Evolutionary conservation across 805 yeast genomes (phyloP), one percentile per base, ranked within the genome.

Genomic region (Candida boidinii): DNA sequence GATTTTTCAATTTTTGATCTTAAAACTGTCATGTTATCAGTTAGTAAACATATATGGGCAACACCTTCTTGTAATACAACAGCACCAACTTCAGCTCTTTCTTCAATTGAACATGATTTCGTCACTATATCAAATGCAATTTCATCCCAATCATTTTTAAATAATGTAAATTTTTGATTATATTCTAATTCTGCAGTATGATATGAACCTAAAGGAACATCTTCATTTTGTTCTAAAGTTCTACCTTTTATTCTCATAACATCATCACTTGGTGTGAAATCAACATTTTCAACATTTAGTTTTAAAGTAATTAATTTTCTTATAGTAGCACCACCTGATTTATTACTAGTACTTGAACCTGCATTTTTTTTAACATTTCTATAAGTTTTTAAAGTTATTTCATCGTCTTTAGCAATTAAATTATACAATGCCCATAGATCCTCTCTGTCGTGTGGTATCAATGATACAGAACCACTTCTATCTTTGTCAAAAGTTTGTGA

Each of bases 31-130:
- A 90, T 81, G 36, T 80, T 81, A 29, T 88, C 94, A 0, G 96
- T 86, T 15, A 92, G 68, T 31, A 87, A 64, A 56, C 98, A 90
- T 16, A 90, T 62, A 55, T 90, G 95, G 3, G 96, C 96, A 33
- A 92, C 73, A 15, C 97, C 98, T 48, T 92, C 96, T 56, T 90
- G 87, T 46, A 92, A 57, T 0, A 88, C 94, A 17, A 92, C 77
- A 1, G 97, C 97, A 3, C 95, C 98, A 15, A 90, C 73, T 47
- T 90, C 97, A 0, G 96, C 94, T 49, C 78, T 79, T 24, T 73
- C 69, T 36, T 79, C 95, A 13, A 83, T 68, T 17, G 83, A 74
- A 30, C 86, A 75, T 2, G 95, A 74, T 30, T 81, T 78, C 12
- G 73, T 64, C 7, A 87, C 62, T 14, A 80, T 59, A 21, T 73